Evolutionary conservation across 352 stramenopile species (phyloP).

Genomic region (Phytophthora colocasiae): DNA sequence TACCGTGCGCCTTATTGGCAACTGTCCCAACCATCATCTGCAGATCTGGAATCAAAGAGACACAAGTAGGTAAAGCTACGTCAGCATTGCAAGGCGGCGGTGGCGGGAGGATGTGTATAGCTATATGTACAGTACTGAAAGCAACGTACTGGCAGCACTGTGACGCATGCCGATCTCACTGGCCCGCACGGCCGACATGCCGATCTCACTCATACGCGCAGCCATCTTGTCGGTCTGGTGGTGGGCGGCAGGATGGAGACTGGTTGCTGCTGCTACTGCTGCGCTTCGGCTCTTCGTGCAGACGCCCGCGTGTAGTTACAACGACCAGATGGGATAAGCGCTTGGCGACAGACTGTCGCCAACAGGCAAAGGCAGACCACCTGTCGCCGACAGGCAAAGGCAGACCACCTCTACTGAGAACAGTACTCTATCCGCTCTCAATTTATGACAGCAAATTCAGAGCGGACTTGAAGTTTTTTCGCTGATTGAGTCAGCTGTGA

Average conservation of each 20-base stretch:
- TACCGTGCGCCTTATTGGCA: conserved; percentile 38
- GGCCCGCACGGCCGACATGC: conserved; percentile 40
- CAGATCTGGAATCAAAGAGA: conserved; percentile 31
- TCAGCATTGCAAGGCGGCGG: conserved; percentile 12
- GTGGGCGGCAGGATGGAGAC: conserved; percentile 16
- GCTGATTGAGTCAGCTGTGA: conserved; percentile 2
- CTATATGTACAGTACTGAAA: background rate
- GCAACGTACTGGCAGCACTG: conserved; percentile 41
- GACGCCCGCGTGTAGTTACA: conserved; percentile 23
- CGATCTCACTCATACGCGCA: conserved; percentile 43
- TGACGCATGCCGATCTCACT: conserved; percentile 51
- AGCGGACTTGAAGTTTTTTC: conserved; percentile 23
- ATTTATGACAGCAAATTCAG: conserved; percentile 6
- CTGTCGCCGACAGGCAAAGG: too few relatives aligned
- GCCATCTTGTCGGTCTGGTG: conserved; percentile 25
- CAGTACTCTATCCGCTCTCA: conserved; percentile 13
- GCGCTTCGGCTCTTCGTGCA: conserved; percentile 26
- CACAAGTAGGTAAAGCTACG: conserved; percentile 26
- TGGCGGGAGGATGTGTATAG: conserved; percentile 29
- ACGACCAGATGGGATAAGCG: conserved; percentile 32
- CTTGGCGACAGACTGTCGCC: background rate
- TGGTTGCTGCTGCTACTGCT: conserved; percentile 4
- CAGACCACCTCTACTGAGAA: conserved; percentile 15
- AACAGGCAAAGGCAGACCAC: too few relatives aligned
- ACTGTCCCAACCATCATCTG: conserved; percentile 44